These are phyloP conservation scores for Zygosaccharomyces siamensis DNA, from an alignment of 805 yeast species.

Conservation along the genomic window DNA sequence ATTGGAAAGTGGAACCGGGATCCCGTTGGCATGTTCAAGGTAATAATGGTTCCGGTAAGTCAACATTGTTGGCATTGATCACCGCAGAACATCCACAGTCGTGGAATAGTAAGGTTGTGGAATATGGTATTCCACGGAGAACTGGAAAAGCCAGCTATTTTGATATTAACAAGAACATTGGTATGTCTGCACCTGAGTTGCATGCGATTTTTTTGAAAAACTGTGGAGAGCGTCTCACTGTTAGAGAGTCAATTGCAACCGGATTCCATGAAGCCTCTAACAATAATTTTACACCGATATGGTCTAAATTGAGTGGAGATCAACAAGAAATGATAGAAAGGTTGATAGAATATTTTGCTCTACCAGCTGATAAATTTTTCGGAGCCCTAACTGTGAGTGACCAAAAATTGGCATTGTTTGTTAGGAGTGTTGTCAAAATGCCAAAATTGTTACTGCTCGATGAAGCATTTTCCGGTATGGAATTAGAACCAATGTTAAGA, in stretches of 20 bases:
- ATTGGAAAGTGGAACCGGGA: constrained; percentile 64
- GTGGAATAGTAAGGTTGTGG: constrained; percentile 71
- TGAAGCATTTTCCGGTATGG: constrained; percentile 92
- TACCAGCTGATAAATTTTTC: constrained; percentile 43
- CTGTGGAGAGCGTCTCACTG: constrained; percentile 39
- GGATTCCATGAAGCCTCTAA: constrained; percentile 64
- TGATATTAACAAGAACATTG: constrained; percentile 72
- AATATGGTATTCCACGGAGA: constrained; percentile 56
- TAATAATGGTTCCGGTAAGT: constrained; percentile 88
- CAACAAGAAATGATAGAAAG: constrained; percentile 40
- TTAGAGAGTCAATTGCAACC: constrained; percentile 57
- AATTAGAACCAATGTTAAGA: constrained; percentile 49
- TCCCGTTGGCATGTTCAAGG: constrained; percentile 89
- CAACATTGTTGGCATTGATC: constrained; percentile 75
- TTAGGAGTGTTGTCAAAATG: constrained; percentile 70
- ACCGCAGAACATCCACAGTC: constrained; percentile 97
- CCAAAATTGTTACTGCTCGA: constrained; percentile 81
- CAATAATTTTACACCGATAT: constrained; percentile 49
- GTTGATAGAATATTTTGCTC: constrained; percentile 44
- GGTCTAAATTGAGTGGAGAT: constrained; percentile 32
- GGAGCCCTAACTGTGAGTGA: constrained; percentile 56
- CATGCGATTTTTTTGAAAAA: constrained; percentile 75
- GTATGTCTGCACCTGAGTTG: constrained; percentile 86
- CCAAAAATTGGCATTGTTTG: constrained; percentile 72
- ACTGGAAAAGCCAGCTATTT: constrained; percentile 76